phyloP scores from a whole-genome alignment of 1,284 basidiomycete species.

The Heterobasidion irregulare region DNA sequence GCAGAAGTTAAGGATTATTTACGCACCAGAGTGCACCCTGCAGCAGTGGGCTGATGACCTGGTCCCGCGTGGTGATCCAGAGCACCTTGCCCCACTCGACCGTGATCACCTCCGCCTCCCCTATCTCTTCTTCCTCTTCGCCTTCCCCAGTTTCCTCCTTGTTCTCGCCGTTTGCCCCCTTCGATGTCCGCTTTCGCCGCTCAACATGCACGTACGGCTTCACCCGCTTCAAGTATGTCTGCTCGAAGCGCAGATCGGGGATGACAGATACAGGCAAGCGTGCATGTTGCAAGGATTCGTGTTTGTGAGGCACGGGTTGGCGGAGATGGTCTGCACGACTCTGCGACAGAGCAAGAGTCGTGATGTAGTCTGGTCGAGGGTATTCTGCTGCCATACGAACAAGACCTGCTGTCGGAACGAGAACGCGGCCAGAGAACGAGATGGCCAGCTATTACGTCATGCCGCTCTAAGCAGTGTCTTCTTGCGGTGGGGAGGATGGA shows the following conservation, averaged over 20 bases:
- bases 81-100: conserved; percentile 47
- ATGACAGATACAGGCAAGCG: conserved; percentile 32
- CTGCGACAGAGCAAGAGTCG: conserved; percentile 7
- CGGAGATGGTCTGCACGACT: background rate
- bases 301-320: background rate
- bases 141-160: conserved; percentile 24
- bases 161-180: background rate
- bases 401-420: too few relatives aligned
- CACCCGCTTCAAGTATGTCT: conserved; percentile 40
- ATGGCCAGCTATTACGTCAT: too few relatives aligned
- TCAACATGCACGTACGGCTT: conserved; percentile 2
- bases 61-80: conserved; percentile 62
- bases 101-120: background rate
- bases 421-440: too few relatives aligned
- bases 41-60: conserved; percentile 56
- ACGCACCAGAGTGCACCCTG: conserved; percentile 67
- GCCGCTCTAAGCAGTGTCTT: too few relatives aligned
- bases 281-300: background rate
- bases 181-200: background rate
- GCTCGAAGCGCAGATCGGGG: conserved; percentile 69
- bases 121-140: background rate
- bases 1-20: background rate
- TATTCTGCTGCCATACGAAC: background rate
- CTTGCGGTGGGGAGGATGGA: too few relatives aligned
- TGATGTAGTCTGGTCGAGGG: conserved; percentile 12